Base-by-base conservation (phyloP, 2,329 filamentous ascomycete species). In the Fusarium azukiicola region DNA sequence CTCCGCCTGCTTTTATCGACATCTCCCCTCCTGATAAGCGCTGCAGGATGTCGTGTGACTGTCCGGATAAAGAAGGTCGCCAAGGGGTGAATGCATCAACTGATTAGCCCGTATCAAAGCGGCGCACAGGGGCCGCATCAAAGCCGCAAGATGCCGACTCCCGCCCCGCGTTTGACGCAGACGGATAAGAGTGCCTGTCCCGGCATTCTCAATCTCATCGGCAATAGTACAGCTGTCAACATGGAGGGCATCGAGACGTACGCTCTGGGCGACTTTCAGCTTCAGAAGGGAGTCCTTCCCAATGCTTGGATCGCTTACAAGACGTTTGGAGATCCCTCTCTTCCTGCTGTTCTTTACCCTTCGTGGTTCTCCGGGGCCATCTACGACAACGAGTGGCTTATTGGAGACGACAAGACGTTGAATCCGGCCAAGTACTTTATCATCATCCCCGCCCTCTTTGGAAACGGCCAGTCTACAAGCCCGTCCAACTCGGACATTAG, bases 221-320 rank as follows among this genome's bases (percentile, higher is more conserved):
- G 19, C 8, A n/a, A 9, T 19, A 36, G 44, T 46, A 36, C 23
- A 13, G 46, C 56, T 9, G 3, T 49, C 47, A 68, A 5, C 5
- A 82, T 83, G 80, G 67, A 54, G 21, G 66, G 61, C 16, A 47
- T 82, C 72, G 67, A 80, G 19, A 79, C 54, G 8, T 95, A 91
- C 82, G 85, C 90, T 36, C 89, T 96, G 0, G 95, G 94, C 23
- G 91, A 95, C 85, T 96, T 95, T 88, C 87, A 91, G 75, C 92
- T 97, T 5, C 92, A 95, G 82, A 93, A 91, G 38, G 95, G 95
- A 50, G 89, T 87, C 10, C 90, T 97, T 23, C 90, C 91, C 3
- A 85, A 92, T 79, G 96, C 96, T 3, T 92, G 92, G 82, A 93
- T 97, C 70, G 95, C 95, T 21, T 97, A 96, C 89, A 96, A 95